These are phyloP conservation scores for Vanrija sp. DNA, from an alignment of 1,284 basidiomycete species.

Conservation along the genomic window DNA sequence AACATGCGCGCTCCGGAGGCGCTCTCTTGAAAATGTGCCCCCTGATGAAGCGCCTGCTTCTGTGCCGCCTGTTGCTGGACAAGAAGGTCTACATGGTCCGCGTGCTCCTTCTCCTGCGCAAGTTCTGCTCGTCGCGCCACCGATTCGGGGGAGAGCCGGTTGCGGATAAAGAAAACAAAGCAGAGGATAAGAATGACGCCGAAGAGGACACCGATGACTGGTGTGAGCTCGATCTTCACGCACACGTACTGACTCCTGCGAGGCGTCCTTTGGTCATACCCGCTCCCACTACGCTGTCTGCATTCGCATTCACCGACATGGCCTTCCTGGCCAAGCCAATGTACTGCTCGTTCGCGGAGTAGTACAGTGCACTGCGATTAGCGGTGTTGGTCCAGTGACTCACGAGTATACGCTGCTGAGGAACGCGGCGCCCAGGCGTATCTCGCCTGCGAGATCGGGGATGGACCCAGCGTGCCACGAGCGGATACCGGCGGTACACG, in stretches of 20 bases:
- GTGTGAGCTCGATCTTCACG: too few species aligned
- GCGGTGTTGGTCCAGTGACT: constrained; percentile 5
- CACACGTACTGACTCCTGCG: constrained; percentile 16
- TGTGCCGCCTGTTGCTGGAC: too few species aligned
- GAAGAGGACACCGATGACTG: neutral
- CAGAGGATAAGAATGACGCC: neutral
- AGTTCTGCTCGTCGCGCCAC: too few species aligned
- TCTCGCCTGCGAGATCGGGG: constrained; percentile 33
- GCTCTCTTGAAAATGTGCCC: too few species aligned
- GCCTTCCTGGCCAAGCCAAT: constrained; percentile 45
- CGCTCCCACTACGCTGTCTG: constrained; percentile 16
- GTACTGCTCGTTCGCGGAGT: constrained; percentile 24
- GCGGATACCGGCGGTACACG: constrained; percentile 40
- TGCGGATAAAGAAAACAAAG: too few species aligned
- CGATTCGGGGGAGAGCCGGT: too few species aligned
- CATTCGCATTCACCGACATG: constrained; percentile 27
- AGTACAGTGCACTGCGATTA: constrained; percentile 35
- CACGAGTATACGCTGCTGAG: constrained; percentile 43
- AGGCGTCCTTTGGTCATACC: constrained; percentile 22
- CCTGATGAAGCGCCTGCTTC: too few species aligned
- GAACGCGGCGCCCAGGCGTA: constrained; percentile 45
- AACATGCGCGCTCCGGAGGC: too few species aligned
- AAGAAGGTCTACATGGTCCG: too few species aligned
- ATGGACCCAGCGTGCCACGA: constrained; percentile 39
- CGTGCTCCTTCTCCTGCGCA: too few species aligned